phyloP scores from a whole-genome alignment of 768 basidiomycete genomes.

The Psilocybe tampanensis region DNA sequence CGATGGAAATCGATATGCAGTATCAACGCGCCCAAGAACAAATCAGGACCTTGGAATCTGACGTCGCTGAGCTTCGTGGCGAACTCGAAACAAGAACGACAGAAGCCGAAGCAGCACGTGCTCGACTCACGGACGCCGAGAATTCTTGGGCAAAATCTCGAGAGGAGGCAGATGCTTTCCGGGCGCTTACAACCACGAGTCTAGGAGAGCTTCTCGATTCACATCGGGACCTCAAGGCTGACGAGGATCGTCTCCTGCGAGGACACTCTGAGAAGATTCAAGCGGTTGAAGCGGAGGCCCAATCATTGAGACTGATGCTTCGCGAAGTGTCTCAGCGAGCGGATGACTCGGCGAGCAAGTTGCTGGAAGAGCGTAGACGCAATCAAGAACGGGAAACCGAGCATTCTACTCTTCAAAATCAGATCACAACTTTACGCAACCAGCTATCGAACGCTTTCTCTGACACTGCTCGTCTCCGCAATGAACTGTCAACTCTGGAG shows the following conservation, averaged over 20 bases:
- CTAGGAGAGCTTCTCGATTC: constrained; percentile 87
- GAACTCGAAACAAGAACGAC: constrained; percentile 77
- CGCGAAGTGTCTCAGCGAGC: constrained; percentile 73
- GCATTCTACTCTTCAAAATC: constrained; percentile 65
- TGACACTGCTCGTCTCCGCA: constrained; percentile 70
- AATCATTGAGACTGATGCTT: constrained; percentile 77
- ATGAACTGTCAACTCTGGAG: constrained; percentile 71
- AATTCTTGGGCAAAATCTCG: constrained; percentile 91
- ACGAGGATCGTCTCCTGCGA: constrained; percentile 75
- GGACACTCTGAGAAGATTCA: constrained; percentile 83
- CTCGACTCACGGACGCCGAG: constrained; percentile 77
- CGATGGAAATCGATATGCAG: constrained; percentile 77
- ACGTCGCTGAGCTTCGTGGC: constrained; percentile 75
- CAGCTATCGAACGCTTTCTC: constrained; percentile 70
- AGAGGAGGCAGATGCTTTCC: constrained; percentile 89
- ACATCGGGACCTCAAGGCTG: constrained; percentile 81
- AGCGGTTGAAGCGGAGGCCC: constrained; percentile 77
- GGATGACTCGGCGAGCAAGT: constrained; percentile 67
- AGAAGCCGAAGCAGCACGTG: constrained; percentile 72
- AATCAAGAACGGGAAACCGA: constrained; percentile 67
- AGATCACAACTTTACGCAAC: constrained; percentile 71
- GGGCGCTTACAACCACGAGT: constrained; percentile 83
- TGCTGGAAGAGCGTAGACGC: constrained; percentile 68
- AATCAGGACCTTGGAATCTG: constrained; percentile 70
- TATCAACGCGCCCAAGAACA: constrained; percentile 73